These are phyloP conservation scores for Oidium heveae DNA, from an alignment of 2,329 filamentous ascomycete genomes.

Conservation along the genomic window DNA sequence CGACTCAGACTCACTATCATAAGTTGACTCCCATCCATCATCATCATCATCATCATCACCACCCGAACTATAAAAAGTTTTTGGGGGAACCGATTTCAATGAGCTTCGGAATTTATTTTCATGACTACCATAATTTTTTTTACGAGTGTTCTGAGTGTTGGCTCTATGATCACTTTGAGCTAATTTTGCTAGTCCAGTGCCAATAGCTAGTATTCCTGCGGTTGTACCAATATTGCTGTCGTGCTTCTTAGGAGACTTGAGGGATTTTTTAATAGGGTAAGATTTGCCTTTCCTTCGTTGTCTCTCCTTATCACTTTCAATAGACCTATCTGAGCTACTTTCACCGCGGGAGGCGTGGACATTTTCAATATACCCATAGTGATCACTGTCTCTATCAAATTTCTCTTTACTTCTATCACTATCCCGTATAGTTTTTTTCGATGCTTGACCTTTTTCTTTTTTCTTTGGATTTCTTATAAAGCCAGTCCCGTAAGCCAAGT, in stretches of 20 bases:
- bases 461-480: slow-evolving; percentile 16
- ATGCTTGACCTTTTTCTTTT: background rate
- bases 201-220: slow-evolving; percentile 21
- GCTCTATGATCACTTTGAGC: slow-evolving; percentile 17
- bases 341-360: background rate
- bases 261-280: background rate
- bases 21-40: slow-evolving; percentile 33
- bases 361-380: slow-evolving; percentile 3
- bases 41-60: slow-evolving; percentile 26
- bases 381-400: slow-evolving; percentile 10
- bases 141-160: slow-evolving; percentile 5
- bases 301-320: background rate
- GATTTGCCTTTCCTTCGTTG: background rate
- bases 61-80: slow-evolving; percentile 10
- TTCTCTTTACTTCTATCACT: slow-evolving; percentile 2
- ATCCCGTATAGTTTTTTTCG: background rate
- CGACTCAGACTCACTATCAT: slow-evolving; percentile 23
- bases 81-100: slow-evolving; percentile 5
- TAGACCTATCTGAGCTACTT: background rate
- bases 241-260: background rate
- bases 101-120: slow-evolving; percentile 7
- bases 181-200: slow-evolving; percentile 21
- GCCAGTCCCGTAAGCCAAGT: slow-evolving; percentile 40
- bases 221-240: slow-evolving; percentile 13
- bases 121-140: slow-evolving; percentile 1